Percentiles rank a stretch among this genome's conserved stretches.
These are phyloP conservation scores for Calamus simplicifolius DNA, from an alignment of 176 grass and related monocot species.

Conservation along the genomic window DNA sequence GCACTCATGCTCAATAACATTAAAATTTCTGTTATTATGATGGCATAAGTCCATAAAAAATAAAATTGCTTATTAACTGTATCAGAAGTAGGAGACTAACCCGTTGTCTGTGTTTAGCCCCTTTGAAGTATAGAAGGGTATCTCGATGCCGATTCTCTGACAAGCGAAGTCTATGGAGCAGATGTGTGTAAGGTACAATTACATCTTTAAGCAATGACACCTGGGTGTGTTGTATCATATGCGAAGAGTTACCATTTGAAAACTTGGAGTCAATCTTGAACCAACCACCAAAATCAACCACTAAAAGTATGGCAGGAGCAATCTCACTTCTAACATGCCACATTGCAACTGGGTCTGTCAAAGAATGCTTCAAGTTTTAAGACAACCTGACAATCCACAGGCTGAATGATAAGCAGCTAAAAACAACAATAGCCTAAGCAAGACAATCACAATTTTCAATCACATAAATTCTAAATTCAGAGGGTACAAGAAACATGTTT, in stretches of 20 bases:
- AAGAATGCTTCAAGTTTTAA: slow-evolving; percentile 84
- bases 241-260: slow-evolving; percentile 32
- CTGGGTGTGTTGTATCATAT: slow-evolving; percentile 70
- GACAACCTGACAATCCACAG: slow-evolving; percentile 56
- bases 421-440: slow-evolving; percentile 10
- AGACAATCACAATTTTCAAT: not conserved
- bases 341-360: slow-evolving; percentile 92
- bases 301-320: slow-evolving; percentile 73
- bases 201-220: slow-evolving; percentile 93
- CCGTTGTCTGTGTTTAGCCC: slow-evolving; percentile 88
- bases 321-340: slow-evolving; percentile 84
- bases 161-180: slow-evolving; percentile 56
- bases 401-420: slow-evolving; percentile 49
- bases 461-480: too few species aligned
- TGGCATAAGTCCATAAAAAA: too few species aligned
- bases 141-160: slow-evolving; percentile 39
- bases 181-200: slow-evolving; percentile 92
- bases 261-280: slow-evolving; percentile 69
- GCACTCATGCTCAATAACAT: too few species aligned
- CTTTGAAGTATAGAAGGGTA: slow-evolving; percentile 89
- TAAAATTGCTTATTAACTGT: too few species aligned
- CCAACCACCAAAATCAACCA: slow-evolving; percentile 97
- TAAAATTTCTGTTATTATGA: too few species aligned
- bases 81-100: slow-evolving; percentile 20
- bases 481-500: too few species aligned